Base-by-base conservation (phyloP, 2,329 filamentous ascomycete species). In the Venturia oleaginea region DNA sequence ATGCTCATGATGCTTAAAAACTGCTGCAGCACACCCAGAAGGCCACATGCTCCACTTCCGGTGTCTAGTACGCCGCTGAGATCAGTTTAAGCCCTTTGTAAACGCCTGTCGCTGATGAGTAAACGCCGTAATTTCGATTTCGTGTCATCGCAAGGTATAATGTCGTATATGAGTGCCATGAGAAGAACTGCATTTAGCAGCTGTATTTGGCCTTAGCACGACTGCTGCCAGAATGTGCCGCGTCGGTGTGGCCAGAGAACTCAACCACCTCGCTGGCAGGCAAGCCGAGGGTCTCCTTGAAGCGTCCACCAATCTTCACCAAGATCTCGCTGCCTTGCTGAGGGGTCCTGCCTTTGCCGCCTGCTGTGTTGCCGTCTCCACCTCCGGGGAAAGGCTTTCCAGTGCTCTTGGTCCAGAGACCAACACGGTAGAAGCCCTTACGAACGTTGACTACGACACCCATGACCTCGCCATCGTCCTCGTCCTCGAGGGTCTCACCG, bases 381-480 rank as follows among this genome's bases (percentile, higher is more conserved):
- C 90, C 89, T 66, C 85, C 86, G 1, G 88, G 87, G 66, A 92
- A 87, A 73, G 84, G 84, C 82, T 93, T 93, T 74, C 93, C 93
- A 64, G 91, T 91, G 65, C 92, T 96, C 73, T 92, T 89, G 68
- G 94, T 99, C 94, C 95, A 99, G 71, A 97, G 86, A 74, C 93
- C 92, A 70, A 99, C 89, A 81, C 94, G 90, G 84, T 92, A 99
- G 81, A 99, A 97, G 62, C 90, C 92, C 82, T 96, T 97, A 77
- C 94, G 90, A 66, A 99, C 93, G 78, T 99, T 99, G 81, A 97
- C 92, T 32, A 99, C 94, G 40, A 99, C 95, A 68, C 94, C 94
- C 94, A 97, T 97, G 76, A 99, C 89, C 78, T 99, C 95, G 71
- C 92, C 92, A 74, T 97, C 94, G 40, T 88, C 88, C 74, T 97